phyloP scores from a whole-genome alignment of 306 rosid species.

The Lithocarpus polystachyus region DNA sequence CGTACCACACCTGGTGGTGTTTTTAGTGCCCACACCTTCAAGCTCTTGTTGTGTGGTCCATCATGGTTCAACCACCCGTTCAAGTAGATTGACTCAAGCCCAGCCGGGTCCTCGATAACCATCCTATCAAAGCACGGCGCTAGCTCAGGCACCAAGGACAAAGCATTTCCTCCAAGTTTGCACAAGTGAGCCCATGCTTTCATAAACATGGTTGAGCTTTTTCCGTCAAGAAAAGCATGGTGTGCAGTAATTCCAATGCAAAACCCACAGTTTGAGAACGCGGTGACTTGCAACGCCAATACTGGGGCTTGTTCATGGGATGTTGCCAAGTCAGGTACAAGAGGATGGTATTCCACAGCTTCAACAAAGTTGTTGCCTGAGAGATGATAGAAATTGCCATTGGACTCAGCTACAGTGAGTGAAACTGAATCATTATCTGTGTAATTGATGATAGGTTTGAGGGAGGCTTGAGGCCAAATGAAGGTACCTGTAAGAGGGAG shows the following conservation, averaged over 20 bases:
- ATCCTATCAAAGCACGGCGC: neutral
- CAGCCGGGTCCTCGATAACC: neutral
- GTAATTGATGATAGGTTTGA: constrained; percentile 14
- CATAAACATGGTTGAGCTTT: constrained; percentile 12
- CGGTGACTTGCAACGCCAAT: constrained; percentile 27
- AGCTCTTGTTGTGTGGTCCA: constrained; percentile 17
- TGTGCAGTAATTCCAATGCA: constrained; percentile 28
- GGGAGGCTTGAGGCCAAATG: constrained; percentile 18
- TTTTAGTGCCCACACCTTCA: neutral
- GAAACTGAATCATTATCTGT: constrained; percentile 14
- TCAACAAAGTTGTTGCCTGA: neutral
- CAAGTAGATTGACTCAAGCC: neutral
- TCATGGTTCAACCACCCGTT: neutral
- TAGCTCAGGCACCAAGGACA: neutral
- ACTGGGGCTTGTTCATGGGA: constrained; percentile 18
- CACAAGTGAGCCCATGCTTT: constrained; percentile 23
- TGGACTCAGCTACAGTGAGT: constrained; percentile 21
- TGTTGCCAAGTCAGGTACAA: neutral
- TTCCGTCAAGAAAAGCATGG: constrained; percentile 32
- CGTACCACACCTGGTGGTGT: neutral
- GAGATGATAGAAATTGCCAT: too few relatives aligned
- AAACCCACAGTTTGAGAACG: constrained; percentile 23
- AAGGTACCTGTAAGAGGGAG: constrained; percentile 20
- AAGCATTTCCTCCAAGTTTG: neutral
- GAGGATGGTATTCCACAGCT: constrained; percentile 10